phyloP scores from a whole-genome alignment of 176 grass and related monocot species.

The Zea mays region Zm-B73-REFERENCE-NAM-5.0 NC_050101.1:125323501-125324000 shows the following conservation, averaged over 20 bases:
- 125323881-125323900: background rate
- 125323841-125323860: background rate
- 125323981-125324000: background rate
- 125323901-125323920: background rate
- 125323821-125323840: background rate
- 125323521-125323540: no score
- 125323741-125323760: background rate
- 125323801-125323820: background rate
- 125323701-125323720: background rate
- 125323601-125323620: background rate
- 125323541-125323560: no score
- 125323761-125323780: background rate
- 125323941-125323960: background rate
- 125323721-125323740: background rate
- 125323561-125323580: no score
- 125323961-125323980: background rate
- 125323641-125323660: background rate
- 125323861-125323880: background rate
- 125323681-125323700: background rate
- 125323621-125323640: background rate
- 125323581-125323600: background rate
- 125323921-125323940: background rate
- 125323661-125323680: background rate
- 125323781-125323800: background rate
- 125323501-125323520: no score